Conservation (phyloP, 176 grass and related monocot species). For the Saccharum spontaneum region DNA sequence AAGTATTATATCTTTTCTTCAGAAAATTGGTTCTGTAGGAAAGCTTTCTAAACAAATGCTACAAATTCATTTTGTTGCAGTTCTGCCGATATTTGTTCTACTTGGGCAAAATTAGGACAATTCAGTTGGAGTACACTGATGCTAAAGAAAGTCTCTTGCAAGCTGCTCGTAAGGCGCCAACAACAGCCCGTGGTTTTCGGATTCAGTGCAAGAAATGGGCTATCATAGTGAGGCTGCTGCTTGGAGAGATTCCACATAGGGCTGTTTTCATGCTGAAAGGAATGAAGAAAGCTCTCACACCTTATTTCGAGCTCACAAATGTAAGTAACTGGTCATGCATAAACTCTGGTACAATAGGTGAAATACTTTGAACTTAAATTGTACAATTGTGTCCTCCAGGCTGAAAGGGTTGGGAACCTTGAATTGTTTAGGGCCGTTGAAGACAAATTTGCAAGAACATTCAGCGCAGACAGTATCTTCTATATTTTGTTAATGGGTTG, state of each 20-base stretch:
- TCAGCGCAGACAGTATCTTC: conserved; percentile 76
- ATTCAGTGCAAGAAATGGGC: conserved; percentile 98
- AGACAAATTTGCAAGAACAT: conserved; percentile 73
- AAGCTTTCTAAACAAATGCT: not conserved
- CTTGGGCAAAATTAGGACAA: conserved; percentile 85
- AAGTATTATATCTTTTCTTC: conserved; percentile 1
- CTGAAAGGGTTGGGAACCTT: conserved; percentile 76
- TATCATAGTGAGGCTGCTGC: conserved; percentile 69
- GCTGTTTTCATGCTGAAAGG: conserved; percentile 93
- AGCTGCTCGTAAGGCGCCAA: conserved; percentile 82
- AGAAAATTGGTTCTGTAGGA: not conserved
- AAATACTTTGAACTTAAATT: not conserved
- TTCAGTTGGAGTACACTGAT: conserved; percentile 94
- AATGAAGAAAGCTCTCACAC: conserved; percentile 83
- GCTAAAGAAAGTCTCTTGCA: conserved; percentile 90
- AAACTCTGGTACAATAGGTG: not conserved
- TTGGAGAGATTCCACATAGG: conserved; percentile 88
- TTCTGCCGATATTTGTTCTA: conserved; percentile 93
- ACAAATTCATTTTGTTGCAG: conserved; percentile 32
- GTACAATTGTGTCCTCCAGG: conserved; percentile 42
- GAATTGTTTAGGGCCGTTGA: conserved; percentile 74
- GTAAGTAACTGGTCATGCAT: conserved; percentile 35
- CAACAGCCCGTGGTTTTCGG: conserved; percentile 65
- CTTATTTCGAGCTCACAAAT: conserved; percentile 92
- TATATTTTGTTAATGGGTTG: no score